Evolutionary conservation across 129 eudicot genomes (phyloP), one percentile per base, ranked within the genome.

Genomic region (Logfia minima): DNA sequence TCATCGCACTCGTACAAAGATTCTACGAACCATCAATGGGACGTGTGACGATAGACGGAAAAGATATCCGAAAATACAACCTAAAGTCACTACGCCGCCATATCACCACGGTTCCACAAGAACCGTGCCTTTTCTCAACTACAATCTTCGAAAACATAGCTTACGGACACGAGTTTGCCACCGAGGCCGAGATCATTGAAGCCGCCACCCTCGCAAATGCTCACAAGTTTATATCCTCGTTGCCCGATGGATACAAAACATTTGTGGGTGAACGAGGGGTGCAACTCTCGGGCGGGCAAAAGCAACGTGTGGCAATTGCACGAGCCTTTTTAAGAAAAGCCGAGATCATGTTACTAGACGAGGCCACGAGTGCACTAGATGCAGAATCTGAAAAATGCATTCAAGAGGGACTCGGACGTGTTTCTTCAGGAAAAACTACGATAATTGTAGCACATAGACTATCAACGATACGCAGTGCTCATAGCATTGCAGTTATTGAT

Each of bases 331-430:
- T 95, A 68, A 91, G 96, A 75, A 91, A 91, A 62, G 90, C 97
- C 1, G 93, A 94, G 79, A 64, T 91, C 24, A 85, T 91, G 88
- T 70, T 91, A 26, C 89, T 94, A 4, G 99, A 94, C 34, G 99
- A 94, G 73, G 99, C 99, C 4, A 91, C 99, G 0, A 94, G 99
- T 34, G 99, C 99, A 18, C 90, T 94, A 16, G 99, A 94, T 53
- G 89, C 91, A 0, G 99, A 94, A 86, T 94, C 99, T 0, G 99
- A 94, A 61, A 89, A 76, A 76, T 87, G 87, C 26, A 88, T 94
- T 13, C 97, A 91, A 71, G 99, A 94, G 48, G 94, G 96, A 2
- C 82, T 91, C 14, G 92, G 85, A 43, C 93, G 88, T 3, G 92
- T 84, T 39, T 91, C 96, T 31, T 76, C 85, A 0, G 96, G 99